Evolutionary conservation across 179 eudicot species (phyloP), one percentile per base, ranked within the genome.

Genomic region (Beta corolliflora): DNA sequence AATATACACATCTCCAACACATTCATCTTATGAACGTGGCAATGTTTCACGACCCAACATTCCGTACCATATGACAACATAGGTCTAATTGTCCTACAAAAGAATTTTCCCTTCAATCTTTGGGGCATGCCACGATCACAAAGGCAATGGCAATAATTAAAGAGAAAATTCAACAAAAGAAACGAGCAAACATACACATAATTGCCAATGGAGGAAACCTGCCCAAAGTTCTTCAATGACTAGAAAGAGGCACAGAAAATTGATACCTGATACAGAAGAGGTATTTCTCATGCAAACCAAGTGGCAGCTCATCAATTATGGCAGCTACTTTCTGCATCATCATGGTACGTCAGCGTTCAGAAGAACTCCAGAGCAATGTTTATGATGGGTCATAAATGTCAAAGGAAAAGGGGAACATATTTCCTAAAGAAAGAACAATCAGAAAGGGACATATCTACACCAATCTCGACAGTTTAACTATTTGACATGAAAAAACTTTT

Each of bases 301-400:
- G 93, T 73, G 98, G 97, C 69, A 96, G 88, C 83, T 96, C 94
- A 85, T 96, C 99, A 67, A 96, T 86, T 58, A 96, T 87, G 31
- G 93, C 92, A 61, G 99, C 99, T 79, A 89, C 97, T 93, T 94
- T 96, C 99, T 96, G 94, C 60, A 63, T 65, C 77, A 80, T 54
- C 31, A 45, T 48, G 23, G 36, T 68, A 56, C 75, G 76, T 88
- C 77, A 82, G 84, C 63, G 77, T 66, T 70, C 10, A 31, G 52
- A 36, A 72, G 11, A 73, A 36, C 36, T 29, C 45, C 23, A 25
- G 23, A 29, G 12, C 25, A 82, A 52, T 21, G 19, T 50, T 12
- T 12, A 54, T 70, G 13, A 67, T 41, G 36, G 19, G 48, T 13
- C 75, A 44, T 65, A n/a, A 59, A 61, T 46, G 75, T 59, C 52